These are phyloP conservation scores for Tuber magnatum DNA, from an alignment of 495 filamentous ascomycete species.

Conservation along the genomic window DNA sequence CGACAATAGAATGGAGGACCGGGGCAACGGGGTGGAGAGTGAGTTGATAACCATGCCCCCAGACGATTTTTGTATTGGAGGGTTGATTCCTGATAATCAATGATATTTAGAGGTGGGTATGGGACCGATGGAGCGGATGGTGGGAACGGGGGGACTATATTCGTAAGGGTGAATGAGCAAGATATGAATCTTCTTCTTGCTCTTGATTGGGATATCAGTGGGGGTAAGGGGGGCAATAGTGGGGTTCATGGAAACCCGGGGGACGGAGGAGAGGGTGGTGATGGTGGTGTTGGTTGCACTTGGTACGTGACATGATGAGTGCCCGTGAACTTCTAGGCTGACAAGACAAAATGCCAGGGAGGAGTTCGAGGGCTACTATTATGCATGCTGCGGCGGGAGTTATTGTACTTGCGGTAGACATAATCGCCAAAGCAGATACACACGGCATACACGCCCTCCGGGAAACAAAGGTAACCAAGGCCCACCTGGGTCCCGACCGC, in stretches of 20 bases:
- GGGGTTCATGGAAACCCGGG: conserved; percentile 41
- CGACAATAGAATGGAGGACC: conserved; percentile 26
- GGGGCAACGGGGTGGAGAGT: conserved; percentile 41
- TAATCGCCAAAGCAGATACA: conserved; percentile 9
- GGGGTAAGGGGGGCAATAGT: conserved; percentile 34
- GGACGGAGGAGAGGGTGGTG: conserved; percentile 36
- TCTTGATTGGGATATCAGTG: conserved; percentile 39
- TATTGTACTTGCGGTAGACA: conserved; percentile 29
- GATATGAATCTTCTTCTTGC: conserved; percentile 41
- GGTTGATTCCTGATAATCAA: background rate
- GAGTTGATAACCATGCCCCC: conserved; percentile 1
- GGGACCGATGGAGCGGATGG: conserved; percentile 40
- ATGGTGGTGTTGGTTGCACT: conserved; percentile 14
- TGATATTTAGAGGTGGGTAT: conserved; percentile 27
- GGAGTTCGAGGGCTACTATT: conserved; percentile 21
- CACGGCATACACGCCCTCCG: conserved; percentile 18
- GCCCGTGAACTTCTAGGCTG: background rate
- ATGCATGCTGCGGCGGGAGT: conserved; percentile 27
- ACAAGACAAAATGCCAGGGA: conserved; percentile 15
- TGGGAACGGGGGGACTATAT: conserved; percentile 38
- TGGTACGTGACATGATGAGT: conserved; percentile 12
- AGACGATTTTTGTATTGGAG: background rate
- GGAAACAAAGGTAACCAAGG: conserved; percentile 37
- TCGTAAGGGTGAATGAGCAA: conserved; percentile 38
- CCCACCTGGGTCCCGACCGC: conserved; percentile 22